Evolutionary conservation across 805 yeast genomes (phyloP).

Genomic region (Schwanniomyces occidentalis): DNA sequence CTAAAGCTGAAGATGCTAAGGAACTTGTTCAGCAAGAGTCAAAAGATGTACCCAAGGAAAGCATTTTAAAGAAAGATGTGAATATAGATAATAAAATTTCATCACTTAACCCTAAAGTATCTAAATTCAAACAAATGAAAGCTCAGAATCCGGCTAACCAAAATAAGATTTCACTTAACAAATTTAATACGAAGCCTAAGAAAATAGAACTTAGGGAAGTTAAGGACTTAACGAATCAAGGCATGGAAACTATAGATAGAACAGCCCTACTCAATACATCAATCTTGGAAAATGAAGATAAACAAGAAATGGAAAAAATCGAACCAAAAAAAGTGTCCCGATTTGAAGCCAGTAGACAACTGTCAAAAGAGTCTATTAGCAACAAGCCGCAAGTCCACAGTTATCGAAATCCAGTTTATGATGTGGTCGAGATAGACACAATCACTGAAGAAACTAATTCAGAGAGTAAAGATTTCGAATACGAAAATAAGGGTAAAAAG

Average conservation of each 20-base stretch:
- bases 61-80: background rate
- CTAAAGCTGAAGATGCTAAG: background rate
- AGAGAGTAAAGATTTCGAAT: too few relatives aligned
- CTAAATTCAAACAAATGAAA: conserved; percentile 14
- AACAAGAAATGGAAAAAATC: background rate
- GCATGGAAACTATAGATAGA: conserved; percentile 13
- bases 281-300: conserved; percentile 14
- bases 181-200: background rate
- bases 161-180: background rate
- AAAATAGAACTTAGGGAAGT: conserved; percentile 3
- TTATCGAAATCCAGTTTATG: too few relatives aligned
- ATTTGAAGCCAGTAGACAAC: too few relatives aligned
- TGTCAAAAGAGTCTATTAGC: too few relatives aligned
- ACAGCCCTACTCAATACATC: conserved; percentile 11
- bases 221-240: background rate
- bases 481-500: too few relatives aligned
- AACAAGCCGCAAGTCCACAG: too few relatives aligned
- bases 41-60: background rate
- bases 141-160: conserved; percentile 3
- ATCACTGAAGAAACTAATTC: too few relatives aligned
- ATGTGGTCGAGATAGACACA: too few relatives aligned
- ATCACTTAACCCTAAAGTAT: conserved; percentile 1
- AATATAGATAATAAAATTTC: background rate
- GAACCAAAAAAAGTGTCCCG: conserved; percentile 9
- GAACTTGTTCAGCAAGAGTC: background rate